Evolutionary conservation across 345 rosid species (phyloP).

Genomic region (Rhodamnia rubescens): DNA sequence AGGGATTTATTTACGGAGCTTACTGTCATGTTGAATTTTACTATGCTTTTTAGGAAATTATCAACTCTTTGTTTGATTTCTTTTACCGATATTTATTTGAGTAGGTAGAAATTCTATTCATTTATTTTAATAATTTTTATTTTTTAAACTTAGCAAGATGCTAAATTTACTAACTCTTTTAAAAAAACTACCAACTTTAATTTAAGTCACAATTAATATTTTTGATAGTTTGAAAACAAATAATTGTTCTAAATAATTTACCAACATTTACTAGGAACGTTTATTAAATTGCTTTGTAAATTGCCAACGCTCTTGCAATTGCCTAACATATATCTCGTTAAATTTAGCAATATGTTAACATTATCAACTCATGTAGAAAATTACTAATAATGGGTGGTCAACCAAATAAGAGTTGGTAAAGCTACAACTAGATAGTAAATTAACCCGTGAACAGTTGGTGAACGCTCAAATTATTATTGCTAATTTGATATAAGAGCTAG

Average conservation of each 20-base stretch:
- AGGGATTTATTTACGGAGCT: neutral
- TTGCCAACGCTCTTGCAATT: neutral
- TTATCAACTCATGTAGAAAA: neutral
- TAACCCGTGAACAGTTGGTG: neutral
- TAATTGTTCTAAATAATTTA: neutral
- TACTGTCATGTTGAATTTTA: rapidly evolving
- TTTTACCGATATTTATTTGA: neutral
- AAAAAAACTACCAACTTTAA: neutral
- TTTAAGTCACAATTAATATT: neutral
- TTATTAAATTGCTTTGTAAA: neutral
- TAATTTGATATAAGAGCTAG: neutral
- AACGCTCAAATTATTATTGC: neutral
- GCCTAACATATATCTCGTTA: neutral
- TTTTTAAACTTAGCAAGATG: neutral
- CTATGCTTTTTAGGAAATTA: neutral
- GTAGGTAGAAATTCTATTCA: neutral
- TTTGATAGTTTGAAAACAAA: neutral
- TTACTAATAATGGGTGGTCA: neutral
- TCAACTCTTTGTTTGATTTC: neutral
- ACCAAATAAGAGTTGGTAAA: neutral
- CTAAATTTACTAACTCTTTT: neutral
- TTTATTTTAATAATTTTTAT: neutral
- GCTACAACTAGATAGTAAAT: neutral
- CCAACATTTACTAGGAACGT: neutral
- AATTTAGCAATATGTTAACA: neutral